phyloP scores from a whole-genome alignment of 2,329 filamentous ascomycete species.

The Xylariaceae sp. region DNA sequence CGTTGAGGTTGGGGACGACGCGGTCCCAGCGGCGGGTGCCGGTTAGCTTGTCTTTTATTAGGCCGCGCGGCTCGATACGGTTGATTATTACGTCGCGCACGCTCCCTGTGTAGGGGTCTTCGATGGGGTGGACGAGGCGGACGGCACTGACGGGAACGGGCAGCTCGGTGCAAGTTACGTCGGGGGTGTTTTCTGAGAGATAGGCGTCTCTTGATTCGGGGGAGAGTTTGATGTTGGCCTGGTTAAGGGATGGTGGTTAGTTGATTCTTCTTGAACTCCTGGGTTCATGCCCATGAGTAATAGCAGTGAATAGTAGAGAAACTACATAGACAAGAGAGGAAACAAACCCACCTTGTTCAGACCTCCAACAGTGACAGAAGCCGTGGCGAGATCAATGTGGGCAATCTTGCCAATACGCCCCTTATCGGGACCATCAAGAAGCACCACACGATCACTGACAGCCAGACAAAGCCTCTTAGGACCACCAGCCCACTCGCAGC shows the following conservation, averaged over 20 bases:
- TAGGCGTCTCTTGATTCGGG: conserved; percentile 36
- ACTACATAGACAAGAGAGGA: too few relatives aligned
- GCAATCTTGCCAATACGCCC: conserved; percentile 77
- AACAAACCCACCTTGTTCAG: conserved; percentile 56
- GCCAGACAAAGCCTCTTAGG: conserved; percentile 58
- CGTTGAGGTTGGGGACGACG: conserved; percentile 67
- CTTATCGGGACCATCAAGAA: conserved; percentile 73
- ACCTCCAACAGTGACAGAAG: conserved; percentile 58
- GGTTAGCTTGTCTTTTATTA: conserved; percentile 47
- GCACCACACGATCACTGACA: conserved; percentile 73
- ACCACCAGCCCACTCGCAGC: conserved; percentile 51
- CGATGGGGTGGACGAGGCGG: conserved; percentile 75
- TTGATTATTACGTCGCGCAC: conserved; percentile 75
- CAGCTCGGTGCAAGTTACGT: conserved; percentile 46
- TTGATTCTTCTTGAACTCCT: neutral
- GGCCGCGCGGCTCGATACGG: conserved; percentile 54
- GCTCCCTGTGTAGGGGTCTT: conserved; percentile 59
- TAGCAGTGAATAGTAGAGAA: neutral
- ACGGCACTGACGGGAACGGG: conserved; percentile 67
- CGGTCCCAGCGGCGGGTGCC: conserved; percentile 49
- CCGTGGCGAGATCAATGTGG: conserved; percentile 50
- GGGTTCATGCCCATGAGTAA: neutral
- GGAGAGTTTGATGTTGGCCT: conserved; percentile 38
- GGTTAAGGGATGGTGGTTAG: conserved; percentile 10
- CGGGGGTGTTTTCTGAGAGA: conserved; percentile 26